Evolutionary conservation across 2,329 filamentous ascomycete genomes (phyloP).

Genomic region (Talaromyces amestolkiae): DNA sequence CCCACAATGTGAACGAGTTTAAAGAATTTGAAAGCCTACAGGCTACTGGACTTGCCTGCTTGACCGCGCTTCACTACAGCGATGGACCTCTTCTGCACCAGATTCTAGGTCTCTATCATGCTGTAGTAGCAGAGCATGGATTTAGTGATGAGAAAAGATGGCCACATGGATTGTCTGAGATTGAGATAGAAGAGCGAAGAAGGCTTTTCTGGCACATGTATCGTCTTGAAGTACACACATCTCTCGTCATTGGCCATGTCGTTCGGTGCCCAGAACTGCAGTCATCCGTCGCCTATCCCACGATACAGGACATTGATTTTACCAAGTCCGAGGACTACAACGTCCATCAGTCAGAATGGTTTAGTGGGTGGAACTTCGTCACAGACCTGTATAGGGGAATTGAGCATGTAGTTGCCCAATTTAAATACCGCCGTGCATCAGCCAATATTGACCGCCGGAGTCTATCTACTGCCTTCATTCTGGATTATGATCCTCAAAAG

Average conservation of each 20-base stretch:
- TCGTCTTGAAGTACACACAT: constrained; percentile 13
- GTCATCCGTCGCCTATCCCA: constrained; percentile 5
- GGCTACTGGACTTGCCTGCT: constrained; percentile 1
- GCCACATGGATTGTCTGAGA: neutral
- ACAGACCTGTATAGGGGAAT: constrained; percentile 12
- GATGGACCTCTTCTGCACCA: constrained; percentile 9
- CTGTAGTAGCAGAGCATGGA: constrained; percentile 9
- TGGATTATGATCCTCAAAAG: constrained; percentile 11
- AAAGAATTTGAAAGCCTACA: constrained; percentile 13
- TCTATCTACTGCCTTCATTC: constrained; percentile 8
- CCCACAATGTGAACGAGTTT: neutral
- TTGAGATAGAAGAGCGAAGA: constrained; percentile 5
- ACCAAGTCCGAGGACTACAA: neutral
- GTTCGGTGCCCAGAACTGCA: constrained; percentile 11
- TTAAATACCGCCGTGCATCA: constrained; percentile 8
- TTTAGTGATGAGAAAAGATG: constrained; percentile 9
- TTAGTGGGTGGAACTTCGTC: constrained; percentile 12
- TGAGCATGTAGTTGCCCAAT: constrained; percentile 10
- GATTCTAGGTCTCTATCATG: constrained; percentile 10
- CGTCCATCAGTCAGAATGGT: neutral
- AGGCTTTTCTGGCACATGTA: constrained; percentile 12
- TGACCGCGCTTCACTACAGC: constrained; percentile 10
- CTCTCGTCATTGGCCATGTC: constrained; percentile 13
- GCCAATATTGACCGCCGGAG: neutral
- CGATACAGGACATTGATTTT: constrained; percentile 2